phyloP scores from a whole-genome alignment of 768 basidiomycete species.

The Agaricus sinodeliciosus region DNA sequence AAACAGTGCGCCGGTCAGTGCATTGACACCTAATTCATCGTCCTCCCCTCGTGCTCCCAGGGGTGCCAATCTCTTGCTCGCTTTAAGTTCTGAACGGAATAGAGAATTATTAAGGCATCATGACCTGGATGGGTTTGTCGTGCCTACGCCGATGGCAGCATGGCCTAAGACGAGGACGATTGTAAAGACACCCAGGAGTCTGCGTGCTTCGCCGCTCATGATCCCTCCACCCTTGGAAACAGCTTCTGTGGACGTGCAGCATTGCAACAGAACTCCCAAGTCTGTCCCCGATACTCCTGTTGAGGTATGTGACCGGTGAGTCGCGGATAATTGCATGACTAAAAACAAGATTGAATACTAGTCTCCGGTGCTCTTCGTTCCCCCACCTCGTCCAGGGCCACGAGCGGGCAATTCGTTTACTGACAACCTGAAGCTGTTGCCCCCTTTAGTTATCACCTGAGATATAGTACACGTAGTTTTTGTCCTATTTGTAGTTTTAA shows the following conservation, averaged over 20 bases:
- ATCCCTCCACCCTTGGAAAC: slow-evolving; percentile 8
- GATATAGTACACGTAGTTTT: not conserved
- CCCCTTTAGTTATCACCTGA: slow-evolving; percentile 26
- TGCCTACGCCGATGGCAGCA: slow-evolving; percentile 21
- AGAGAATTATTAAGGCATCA: slow-evolving; percentile 37
- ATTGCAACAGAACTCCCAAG: slow-evolving; percentile 21
- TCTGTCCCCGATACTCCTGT: slow-evolving; percentile 20
- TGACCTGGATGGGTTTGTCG: slow-evolving; percentile 26
- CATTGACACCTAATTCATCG: slow-evolving; percentile 21
- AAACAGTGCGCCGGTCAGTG: slow-evolving; percentile 11
- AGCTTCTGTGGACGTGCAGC: slow-evolving; percentile 17
- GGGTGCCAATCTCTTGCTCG: slow-evolving; percentile 38
- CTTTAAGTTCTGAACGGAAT: slow-evolving; percentile 33
- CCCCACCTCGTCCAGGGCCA: slow-evolving; percentile 26
- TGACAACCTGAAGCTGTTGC: slow-evolving; percentile 21
- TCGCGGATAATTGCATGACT: too few species aligned
- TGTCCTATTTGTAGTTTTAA: not conserved
- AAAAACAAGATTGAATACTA: slow-evolving; percentile 11
- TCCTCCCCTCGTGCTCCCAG: slow-evolving; percentile 41
- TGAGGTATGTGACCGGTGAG: slow-evolving; percentile 27
- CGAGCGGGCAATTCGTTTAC: slow-evolving; percentile 15
- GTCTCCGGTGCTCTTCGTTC: slow-evolving; percentile 37
- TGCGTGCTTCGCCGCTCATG: slow-evolving; percentile 6
- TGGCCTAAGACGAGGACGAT: slow-evolving; percentile 13
- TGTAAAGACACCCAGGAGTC: slow-evolving; percentile 5